phyloP scores from a whole-genome alignment of 148 eudicot species.

The Salicornia ramosissima region DNA sequence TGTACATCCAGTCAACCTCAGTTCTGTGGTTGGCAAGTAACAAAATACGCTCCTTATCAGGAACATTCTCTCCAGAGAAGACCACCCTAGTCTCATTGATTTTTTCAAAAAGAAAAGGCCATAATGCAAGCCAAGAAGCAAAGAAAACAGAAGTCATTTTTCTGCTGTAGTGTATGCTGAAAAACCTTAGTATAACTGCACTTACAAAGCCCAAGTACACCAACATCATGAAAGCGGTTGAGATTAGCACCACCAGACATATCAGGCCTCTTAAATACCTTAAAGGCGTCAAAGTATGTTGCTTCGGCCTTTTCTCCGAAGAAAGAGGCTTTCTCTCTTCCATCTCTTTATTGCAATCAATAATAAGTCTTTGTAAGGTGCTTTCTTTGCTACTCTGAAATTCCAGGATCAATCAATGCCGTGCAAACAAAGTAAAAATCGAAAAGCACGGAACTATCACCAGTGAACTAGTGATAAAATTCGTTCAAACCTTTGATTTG shows the following conservation, averaged over 20 bases:
- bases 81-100: slow-evolving; percentile 73
- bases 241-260: slow-evolving; percentile 62
- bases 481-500: background rate
- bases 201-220: slow-evolving; percentile 55
- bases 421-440: background rate
- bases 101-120: slow-evolving; percentile 89
- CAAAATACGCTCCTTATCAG: slow-evolving; percentile 50
- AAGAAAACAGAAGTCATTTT: slow-evolving; percentile 55
- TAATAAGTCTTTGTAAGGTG: background rate
- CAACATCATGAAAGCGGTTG: slow-evolving; percentile 71
- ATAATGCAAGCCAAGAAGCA: slow-evolving; percentile 78
- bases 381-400: background rate
- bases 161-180: slow-evolving; percentile 78
- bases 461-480: background rate
- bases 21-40: slow-evolving; percentile 90
- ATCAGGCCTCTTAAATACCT: slow-evolving; percentile 55
- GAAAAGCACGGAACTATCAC: background rate
- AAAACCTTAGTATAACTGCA: slow-evolving; percentile 50
- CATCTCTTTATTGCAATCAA: slow-evolving; percentile 32
- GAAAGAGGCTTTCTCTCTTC: slow-evolving; percentile 34
- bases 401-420: slow-evolving; percentile 7
- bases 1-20: slow-evolving; percentile 97
- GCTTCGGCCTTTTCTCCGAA: slow-evolving; percentile 22
- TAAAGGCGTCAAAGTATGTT: slow-evolving; percentile 46
- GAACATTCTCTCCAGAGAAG: slow-evolving; percentile 77